Evolutionary conservation across 2,329 filamentous ascomycete species (phyloP).

Genomic region (Mycocentrospora acerina): DNA sequence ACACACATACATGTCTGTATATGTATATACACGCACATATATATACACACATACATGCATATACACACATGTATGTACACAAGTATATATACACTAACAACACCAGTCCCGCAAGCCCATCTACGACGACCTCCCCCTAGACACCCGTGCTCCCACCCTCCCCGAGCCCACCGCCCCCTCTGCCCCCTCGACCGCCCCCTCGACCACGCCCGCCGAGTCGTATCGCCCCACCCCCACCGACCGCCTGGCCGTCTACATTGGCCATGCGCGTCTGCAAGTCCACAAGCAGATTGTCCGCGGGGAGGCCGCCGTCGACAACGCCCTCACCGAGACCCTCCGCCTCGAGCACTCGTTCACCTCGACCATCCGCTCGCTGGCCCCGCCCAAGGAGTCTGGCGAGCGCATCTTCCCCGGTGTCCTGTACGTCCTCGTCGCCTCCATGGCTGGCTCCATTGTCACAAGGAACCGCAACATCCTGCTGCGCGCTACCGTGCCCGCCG

Average conservation of each 20-base stretch:
- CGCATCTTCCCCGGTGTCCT: slow-evolving; percentile 84
- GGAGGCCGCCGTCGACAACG: slow-evolving; percentile 80
- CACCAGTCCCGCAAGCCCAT: slow-evolving; percentile 61
- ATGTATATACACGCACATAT: too few relatives aligned
- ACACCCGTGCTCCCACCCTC: slow-evolving; percentile 41
- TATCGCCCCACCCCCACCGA: slow-evolving; percentile 77
- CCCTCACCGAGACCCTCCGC: slow-evolving; percentile 77
- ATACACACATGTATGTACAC: too few relatives aligned
- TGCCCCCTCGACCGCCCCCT: slow-evolving; percentile 14
- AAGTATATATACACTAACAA: too few relatives aligned
- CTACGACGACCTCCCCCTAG: slow-evolving; percentile 65
- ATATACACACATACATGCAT: too few relatives aligned
- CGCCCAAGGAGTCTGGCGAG: slow-evolving; percentile 81
- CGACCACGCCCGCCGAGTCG: slow-evolving; percentile 30
- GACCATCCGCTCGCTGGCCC: slow-evolving; percentile 86
- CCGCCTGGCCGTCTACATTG: slow-evolving; percentile 80
- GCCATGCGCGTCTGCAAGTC: slow-evolving; percentile 75
- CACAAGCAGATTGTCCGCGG: slow-evolving; percentile 72
- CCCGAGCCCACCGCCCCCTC: slow-evolving; percentile 35
- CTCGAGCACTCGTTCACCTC: slow-evolving; percentile 88
- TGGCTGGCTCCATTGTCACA: slow-evolving; percentile 90
- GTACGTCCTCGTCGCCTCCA: slow-evolving; percentile 90
- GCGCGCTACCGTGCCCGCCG: slow-evolving; percentile 72
- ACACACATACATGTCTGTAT: too few relatives aligned
- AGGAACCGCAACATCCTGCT: slow-evolving; percentile 85